Evolutionary conservation across 2,329 filamentous ascomycete genomes (phyloP).

Genomic region (Pseudohalonectria lignicola): DNA sequence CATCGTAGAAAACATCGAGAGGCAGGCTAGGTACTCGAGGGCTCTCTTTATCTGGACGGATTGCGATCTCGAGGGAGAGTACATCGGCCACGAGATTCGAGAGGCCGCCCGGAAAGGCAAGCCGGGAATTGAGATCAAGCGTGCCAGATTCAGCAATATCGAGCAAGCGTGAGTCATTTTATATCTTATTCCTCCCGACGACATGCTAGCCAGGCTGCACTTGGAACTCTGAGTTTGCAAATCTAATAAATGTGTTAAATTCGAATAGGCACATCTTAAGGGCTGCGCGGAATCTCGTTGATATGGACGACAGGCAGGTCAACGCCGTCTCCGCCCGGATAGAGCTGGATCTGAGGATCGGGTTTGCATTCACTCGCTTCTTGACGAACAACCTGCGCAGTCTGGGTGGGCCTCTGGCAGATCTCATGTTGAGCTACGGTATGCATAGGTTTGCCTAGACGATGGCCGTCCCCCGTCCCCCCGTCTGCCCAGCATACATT

Average conservation of each 20-base stretch:
- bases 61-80: constrained; percentile 94
- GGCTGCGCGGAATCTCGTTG: constrained; percentile 66
- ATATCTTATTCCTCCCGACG: constrained; percentile 3
- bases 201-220: too few relatives aligned
- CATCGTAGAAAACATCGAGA: constrained; percentile 76
- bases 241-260: too few relatives aligned
- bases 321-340: constrained; percentile 82
- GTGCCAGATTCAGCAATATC: constrained; percentile 91
- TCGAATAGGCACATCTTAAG: constrained; percentile 64
- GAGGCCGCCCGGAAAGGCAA: constrained; percentile 70
- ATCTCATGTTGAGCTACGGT: constrained; percentile 73
- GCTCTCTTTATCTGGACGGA: constrained; percentile 96
- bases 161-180: constrained; percentile 60
- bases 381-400: constrained; percentile 68
- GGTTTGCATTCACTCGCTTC: constrained; percentile 84
- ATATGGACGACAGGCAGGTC: constrained; percentile 76
- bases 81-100: constrained; percentile 87
- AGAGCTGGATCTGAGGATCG: constrained; percentile 85
- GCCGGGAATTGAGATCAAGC: constrained; percentile 61
- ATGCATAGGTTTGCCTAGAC: too few relatives aligned
- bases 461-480: too few relatives aligned
- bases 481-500: too few relatives aligned
- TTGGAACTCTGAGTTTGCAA: too few relatives aligned
- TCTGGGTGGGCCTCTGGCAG: constrained; percentile 55
- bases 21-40: constrained; percentile 60